Percentiles rank a stretch among this genome's conserved stretches.
These are phyloP conservation scores for Pseudozyma flocculosa DNA, from an alignment of 1,284 basidiomycete species.

Conservation along the genomic window DNA sequence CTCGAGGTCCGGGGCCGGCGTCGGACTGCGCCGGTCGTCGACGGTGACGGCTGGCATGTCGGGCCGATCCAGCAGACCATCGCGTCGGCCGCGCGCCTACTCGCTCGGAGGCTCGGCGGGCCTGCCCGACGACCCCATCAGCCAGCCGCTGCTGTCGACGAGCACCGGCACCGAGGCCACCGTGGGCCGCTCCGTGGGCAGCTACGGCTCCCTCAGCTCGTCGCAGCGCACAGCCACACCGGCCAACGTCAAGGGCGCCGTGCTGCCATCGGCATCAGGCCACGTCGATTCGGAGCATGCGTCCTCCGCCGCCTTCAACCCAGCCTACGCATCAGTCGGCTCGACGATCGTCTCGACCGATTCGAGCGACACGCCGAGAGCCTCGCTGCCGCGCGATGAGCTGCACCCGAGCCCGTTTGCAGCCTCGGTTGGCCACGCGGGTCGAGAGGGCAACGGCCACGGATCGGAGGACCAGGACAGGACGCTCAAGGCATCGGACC, in stretches of 20 bases:
- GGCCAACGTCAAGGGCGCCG: slow-evolving; percentile 19
- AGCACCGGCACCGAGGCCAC: slow-evolving; percentile 6
- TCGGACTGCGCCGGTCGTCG: slow-evolving; percentile 30
- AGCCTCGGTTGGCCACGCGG: not conserved
- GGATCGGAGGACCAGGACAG: slow-evolving; percentile 15
- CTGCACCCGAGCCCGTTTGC: slow-evolving; percentile 1
- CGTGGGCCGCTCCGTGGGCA: slow-evolving; percentile 6
- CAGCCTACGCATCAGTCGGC: not conserved
- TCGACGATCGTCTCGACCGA: slow-evolving; percentile 33
- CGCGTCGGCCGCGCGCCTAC: slow-evolving; percentile 15
- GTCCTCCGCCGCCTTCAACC: too few species aligned
- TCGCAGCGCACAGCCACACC: slow-evolving; percentile 44
- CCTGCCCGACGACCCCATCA: slow-evolving; percentile 31
- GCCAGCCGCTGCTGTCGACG: slow-evolving; percentile 18
- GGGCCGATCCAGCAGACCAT: not conserved
- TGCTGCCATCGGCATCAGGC: slow-evolving; percentile 6
- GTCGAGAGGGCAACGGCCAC: not conserved
- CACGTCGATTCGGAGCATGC: slow-evolving; percentile 2
- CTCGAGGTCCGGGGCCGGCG: slow-evolving; percentile 6
- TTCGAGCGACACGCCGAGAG: slow-evolving; percentile 32
- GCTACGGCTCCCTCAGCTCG: slow-evolving; percentile 45
- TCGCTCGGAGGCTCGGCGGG: slow-evolving; percentile 33
- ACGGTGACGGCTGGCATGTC: slow-evolving; percentile 14
- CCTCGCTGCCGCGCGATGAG: slow-evolving; percentile 11
- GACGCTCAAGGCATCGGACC: slow-evolving; percentile 39